Evolutionary conservation across 2,329 filamentous ascomycete species (phyloP).

Genomic region (Coccinonectria pachysandricola): DNA sequence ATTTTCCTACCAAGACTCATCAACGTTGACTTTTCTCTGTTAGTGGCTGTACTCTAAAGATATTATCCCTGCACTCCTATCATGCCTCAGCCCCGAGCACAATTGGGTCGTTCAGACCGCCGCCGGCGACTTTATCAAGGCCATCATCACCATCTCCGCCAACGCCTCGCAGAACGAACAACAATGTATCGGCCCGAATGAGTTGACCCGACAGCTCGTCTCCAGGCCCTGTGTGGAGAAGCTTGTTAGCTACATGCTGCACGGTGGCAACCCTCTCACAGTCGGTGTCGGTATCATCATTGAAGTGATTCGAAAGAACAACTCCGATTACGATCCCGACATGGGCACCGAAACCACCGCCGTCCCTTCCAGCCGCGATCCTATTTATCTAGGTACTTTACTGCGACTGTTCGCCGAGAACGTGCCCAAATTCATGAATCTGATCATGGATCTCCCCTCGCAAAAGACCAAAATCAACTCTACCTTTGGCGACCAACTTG

Average conservation of each 20-base stretch:
- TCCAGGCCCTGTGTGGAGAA: conserved; percentile 74
- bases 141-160: conserved; percentile 96
- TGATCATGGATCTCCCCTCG: conserved; percentile 70
- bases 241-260: conserved; percentile 85
- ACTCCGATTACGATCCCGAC: conserved; percentile 96
- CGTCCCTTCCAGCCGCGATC: conserved; percentile 74
- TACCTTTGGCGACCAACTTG: conserved; percentile 83
- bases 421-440: conserved; percentile 85
- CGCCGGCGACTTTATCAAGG: conserved; percentile 94
- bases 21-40: too few relatives aligned
- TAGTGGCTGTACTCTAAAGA: conserved; percentile 89
- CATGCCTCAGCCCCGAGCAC: conserved; percentile 76
- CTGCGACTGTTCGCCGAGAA: conserved; percentile 81
- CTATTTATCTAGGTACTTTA: conserved; percentile 88
- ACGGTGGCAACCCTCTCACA: conserved; percentile 85
- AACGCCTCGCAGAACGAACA: conserved; percentile 98
- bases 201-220: conserved; percentile 87
- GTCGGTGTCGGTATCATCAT: conserved; percentile 97
- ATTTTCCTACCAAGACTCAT: too few relatives aligned
- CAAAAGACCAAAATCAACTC: conserved; percentile 68
- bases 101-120: conserved; percentile 89
- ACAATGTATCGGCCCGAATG: conserved; percentile 97
- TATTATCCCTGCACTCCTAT: conserved; percentile 75
- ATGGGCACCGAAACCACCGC: conserved; percentile 71
- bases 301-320: conserved; percentile 98